These are phyloP conservation scores for Phytophthora pseudosyringae DNA, from an alignment of 352 stramenopile genomes.

Conservation along the genomic window DNA sequence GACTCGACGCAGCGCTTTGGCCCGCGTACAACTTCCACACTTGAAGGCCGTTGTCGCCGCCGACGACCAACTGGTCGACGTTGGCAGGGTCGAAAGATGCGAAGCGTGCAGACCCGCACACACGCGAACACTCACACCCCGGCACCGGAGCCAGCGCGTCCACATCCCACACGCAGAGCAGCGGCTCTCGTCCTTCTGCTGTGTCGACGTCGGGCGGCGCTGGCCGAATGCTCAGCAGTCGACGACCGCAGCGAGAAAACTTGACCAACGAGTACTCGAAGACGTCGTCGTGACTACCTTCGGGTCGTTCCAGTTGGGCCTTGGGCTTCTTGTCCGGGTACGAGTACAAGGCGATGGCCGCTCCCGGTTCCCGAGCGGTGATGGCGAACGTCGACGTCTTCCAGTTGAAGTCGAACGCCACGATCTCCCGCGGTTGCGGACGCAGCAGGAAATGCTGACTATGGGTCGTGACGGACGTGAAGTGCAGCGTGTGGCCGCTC, in stretches of 20 bases:
- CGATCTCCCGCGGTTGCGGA: conserved; percentile 55
- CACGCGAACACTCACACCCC: conserved; percentile 37
- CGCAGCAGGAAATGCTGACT: conserved; percentile 73
- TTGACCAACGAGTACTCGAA: conserved; percentile 74
- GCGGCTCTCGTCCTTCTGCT: conserved; percentile 4
- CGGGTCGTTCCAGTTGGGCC: conserved; percentile 44
- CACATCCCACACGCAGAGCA: conserved; percentile 73
- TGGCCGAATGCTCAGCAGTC: conserved; percentile 58
- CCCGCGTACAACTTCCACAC: conserved; percentile 75
- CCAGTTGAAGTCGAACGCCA: conserved; percentile 74
- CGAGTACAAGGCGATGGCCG: conserved; percentile 70
- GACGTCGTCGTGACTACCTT: conserved; percentile 19
- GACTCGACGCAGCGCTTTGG: conserved; percentile 31
- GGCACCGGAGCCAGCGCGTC: conserved; percentile 57
- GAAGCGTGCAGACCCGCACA: conserved; percentile 39
- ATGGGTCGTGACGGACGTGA: conserved; percentile 65
- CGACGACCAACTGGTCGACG: conserved; percentile 65
- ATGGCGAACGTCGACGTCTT: conserved; percentile 62
- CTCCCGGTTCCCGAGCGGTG: conserved; percentile 55
- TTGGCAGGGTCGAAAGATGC: conserved; percentile 78
- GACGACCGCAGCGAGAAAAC: conserved; percentile 72
- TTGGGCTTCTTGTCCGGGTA: conserved; percentile 81
- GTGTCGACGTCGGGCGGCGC: conserved; percentile 10
- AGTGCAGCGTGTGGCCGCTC: conserved; percentile 71
- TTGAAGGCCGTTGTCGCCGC: conserved; percentile 63